Base-by-base conservation (phyloP, 176 grass and related monocot genomes). In the Miscanthus lutarioriparius region DNA sequence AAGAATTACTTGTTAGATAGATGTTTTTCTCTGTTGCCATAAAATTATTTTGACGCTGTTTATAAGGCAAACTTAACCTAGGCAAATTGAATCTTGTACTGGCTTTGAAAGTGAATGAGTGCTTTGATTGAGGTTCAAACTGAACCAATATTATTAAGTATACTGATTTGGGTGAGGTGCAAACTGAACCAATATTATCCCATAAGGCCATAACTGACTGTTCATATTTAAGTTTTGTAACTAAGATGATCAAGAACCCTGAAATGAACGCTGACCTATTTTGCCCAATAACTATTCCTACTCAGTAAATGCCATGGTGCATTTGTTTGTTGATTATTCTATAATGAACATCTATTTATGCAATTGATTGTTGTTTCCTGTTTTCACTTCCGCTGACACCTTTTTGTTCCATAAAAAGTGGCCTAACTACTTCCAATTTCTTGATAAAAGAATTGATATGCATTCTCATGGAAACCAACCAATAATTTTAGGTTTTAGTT, bases 321-420 rank as follows among this genome's bases (percentile, higher is more conserved):
- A 19, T 58, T 44, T 61, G 17, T n/a, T 58, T 85, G n/a, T 64
- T 83, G 23, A 26, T 69, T 28, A 16, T 74, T 48, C 56, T 25
- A 63, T 32, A 61, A 49, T 30, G 23, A 8, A 49, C 33, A 75
- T 76, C n/a, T 51, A 16, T 77, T 71, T 28, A 79, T 84, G 6
- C 8, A 71, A 61, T 23, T 22, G 32, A 76, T 27, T 7, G 16
- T 23, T 40, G 0, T 47, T 82, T 49, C 49, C 23, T 82, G 39
- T 82, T 70, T 59, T 85, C 12, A 44, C 32, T 79, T 14, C 7
- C 2, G 38, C 28, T 32, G 70, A 4, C 54, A 32, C 1, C 1
- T 36, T 68, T 33, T 49, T 45, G 13, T 76, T 12, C 3, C 27
- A 32, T 80, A 8, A 11, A 56, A 41, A 7, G 1, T 64, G 5